Percentiles rank a stretch among this genome's conserved stretches.
Evolutionary conservation across 2,329 filamentous ascomycete genomes (phyloP).

Genomic region (Epichloe festucae): DNA sequence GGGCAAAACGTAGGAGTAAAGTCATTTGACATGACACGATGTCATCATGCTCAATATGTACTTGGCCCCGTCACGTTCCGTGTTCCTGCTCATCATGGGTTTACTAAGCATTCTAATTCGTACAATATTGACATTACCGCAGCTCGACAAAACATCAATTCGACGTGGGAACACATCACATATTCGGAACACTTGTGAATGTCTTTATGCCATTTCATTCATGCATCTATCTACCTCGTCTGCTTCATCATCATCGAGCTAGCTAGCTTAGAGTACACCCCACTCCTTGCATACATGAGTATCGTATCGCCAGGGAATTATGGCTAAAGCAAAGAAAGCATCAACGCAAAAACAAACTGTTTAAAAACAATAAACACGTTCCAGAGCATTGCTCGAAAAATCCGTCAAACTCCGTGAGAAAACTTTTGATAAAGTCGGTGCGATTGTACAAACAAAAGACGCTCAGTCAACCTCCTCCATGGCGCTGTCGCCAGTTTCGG

Average conservation of each 20-base stretch:
- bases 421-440: conserved; percentile 27
- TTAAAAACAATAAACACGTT: conserved; percentile 16
- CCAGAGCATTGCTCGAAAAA: conserved; percentile 20
- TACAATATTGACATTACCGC: no score
- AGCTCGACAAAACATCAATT: not conserved
- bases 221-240: conserved; percentile 28
- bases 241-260: conserved; percentile 25
- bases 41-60: no score
- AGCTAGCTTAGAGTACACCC: conserved; percentile 30
- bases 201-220: conserved; percentile 19
- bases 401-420: conserved; percentile 28
- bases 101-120: no score
- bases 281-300: conserved; percentile 9
- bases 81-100: no score
- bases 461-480: conserved; percentile 99
- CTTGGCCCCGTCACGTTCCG: no score
- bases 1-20: no score
- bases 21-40: no score
- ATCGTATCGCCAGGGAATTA: conserved; percentile 19
- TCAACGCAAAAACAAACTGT: conserved; percentile 9
- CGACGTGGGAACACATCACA: not conserved
- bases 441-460: conserved; percentile 16
- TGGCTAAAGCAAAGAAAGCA: conserved; percentile 19
- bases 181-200: not conserved
- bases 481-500: conserved; percentile 70